Evolutionary conservation across 495 filamentous ascomycete species (phyloP).

Genomic region (Talaromyces liani): DNA sequence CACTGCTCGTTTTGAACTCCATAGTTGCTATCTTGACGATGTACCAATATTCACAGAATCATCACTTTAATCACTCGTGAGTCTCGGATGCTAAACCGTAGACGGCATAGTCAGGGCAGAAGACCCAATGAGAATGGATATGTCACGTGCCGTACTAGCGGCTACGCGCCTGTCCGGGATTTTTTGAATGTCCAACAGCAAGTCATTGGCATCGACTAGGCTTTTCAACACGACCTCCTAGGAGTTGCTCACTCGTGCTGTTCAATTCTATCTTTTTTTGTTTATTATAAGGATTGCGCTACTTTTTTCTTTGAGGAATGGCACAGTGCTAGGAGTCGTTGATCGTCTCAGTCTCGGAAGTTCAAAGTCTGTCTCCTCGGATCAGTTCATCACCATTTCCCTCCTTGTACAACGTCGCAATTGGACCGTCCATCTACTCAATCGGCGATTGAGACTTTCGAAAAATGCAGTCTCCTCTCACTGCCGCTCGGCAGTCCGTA

Average conservation of each 20-base stretch:
- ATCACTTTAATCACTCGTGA: neutral
- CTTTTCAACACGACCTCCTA: neutral
- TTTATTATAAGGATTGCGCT: neutral
- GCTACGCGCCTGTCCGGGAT: neutral
- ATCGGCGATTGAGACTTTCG: neutral
- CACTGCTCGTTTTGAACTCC: too few species aligned
- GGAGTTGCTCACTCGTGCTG: neutral
- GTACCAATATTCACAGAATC: too few species aligned
- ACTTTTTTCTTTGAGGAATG: neutral
- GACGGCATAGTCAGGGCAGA: neutral
- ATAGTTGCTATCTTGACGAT: neutral
- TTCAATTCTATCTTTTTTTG: neutral
- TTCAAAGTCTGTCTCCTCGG: neutral
- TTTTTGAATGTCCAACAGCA: slow-evolving; percentile 1
- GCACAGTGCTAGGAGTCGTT: neutral
- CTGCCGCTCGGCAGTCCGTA: slow-evolving; percentile 28
- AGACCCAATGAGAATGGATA: neutral
- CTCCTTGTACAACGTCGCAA: neutral
- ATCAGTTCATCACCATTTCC: neutral
- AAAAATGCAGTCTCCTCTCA: slow-evolving; percentile 10
- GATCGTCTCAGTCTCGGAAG: neutral
- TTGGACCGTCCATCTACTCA: neutral
- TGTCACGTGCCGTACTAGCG: neutral
- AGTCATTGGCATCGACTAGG: neutral
- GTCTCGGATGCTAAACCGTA: neutral